Conservation (phyloP, 228 moss, liverwort and hornwort species). For the Sphagnum magellanicum region DNA sequence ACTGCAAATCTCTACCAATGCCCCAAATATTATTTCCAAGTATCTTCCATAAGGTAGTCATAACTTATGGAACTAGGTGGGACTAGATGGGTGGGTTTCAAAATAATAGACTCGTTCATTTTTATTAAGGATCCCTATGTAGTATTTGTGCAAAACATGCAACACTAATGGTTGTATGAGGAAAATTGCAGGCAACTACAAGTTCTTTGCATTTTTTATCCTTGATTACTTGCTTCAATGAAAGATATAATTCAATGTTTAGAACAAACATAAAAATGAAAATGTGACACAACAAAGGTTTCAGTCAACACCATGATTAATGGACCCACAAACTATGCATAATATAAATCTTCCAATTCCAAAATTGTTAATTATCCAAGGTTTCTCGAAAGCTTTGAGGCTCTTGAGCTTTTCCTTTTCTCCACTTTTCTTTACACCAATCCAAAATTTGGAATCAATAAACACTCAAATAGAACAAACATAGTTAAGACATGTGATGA, state of each 20-base stretch:
- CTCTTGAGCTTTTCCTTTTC: constrained; percentile 53
- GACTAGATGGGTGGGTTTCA: constrained; percentile 46
- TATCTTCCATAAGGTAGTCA: too few relatives aligned
- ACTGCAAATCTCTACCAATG: too few relatives aligned
- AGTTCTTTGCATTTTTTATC: constrained; percentile 98
- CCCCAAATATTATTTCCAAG: too few relatives aligned
- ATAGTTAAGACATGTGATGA: too few relatives aligned
- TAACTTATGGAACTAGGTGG: constrained; percentile 77
- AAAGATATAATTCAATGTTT: neutral
- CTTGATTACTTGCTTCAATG: constrained; percentile 79
- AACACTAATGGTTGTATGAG: constrained; percentile 81
- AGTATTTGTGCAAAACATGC: constrained; percentile 88
- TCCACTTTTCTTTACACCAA: constrained; percentile 42
- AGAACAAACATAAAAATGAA: too few relatives aligned
- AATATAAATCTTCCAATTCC: neutral
- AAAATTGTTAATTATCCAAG: too few relatives aligned
- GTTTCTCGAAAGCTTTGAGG: constrained; percentile 30
- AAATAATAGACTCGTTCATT: constrained; percentile 84
- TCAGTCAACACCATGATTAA: constrained; percentile 6
- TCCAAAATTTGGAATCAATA: too few relatives aligned
- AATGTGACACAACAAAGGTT: too few relatives aligned
- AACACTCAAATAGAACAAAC: too few relatives aligned
- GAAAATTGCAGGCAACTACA: constrained; percentile 60
- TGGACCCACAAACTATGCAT: constrained; percentile 5
- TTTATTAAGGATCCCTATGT: constrained; percentile 70